phyloP scores from a whole-genome alignment of 2,329 filamentous ascomycete species.

The Penicillium concentricum region DNA sequence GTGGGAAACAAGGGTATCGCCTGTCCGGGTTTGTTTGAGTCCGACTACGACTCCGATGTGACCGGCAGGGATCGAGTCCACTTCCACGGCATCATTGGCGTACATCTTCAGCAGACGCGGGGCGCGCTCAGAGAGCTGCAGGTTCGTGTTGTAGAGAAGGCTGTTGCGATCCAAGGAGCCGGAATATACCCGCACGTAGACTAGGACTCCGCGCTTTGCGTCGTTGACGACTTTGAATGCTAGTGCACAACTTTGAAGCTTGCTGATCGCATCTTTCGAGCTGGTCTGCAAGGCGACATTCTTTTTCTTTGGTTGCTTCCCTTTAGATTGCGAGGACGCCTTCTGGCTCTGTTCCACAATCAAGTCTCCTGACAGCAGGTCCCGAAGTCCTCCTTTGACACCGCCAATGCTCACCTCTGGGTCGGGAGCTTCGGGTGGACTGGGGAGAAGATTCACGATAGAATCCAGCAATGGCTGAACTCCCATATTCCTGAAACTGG shows the following conservation, averaged over 20 bases:
- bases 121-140: constrained; percentile 74
- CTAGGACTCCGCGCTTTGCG: constrained; percentile 77
- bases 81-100: constrained; percentile 80
- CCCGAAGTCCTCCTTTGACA: constrained; percentile 54
- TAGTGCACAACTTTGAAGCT: constrained; percentile 67
- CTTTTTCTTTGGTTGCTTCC: constrained; percentile 41
- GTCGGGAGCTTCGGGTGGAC: constrained; percentile 75
- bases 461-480: constrained; percentile 89
- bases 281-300: constrained; percentile 48
- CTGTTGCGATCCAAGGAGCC: constrained; percentile 73
- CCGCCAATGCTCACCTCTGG: constrained; percentile 70
- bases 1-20: constrained; percentile 83
- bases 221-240: constrained; percentile 96
- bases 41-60: constrained; percentile 94
- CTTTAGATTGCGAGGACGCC: constrained; percentile 34
- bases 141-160: constrained; percentile 81
- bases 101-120: constrained; percentile 86
- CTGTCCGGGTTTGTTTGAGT: constrained; percentile 86
- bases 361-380: constrained; percentile 49
- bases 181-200: constrained; percentile 90
- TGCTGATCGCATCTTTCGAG: constrained; percentile 47
- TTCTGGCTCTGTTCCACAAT: constrained; percentile 37
- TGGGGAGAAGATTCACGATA: constrained; percentile 82
- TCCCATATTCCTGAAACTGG: constrained; percentile 90
- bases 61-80: constrained; percentile 74